A percentile compares a stretch with the other conserved stretches of the same genome.
These are phyloP conservation scores for Candida pini DNA, from an alignment of 805 yeast genomes.

Conservation along the genomic window DNA sequence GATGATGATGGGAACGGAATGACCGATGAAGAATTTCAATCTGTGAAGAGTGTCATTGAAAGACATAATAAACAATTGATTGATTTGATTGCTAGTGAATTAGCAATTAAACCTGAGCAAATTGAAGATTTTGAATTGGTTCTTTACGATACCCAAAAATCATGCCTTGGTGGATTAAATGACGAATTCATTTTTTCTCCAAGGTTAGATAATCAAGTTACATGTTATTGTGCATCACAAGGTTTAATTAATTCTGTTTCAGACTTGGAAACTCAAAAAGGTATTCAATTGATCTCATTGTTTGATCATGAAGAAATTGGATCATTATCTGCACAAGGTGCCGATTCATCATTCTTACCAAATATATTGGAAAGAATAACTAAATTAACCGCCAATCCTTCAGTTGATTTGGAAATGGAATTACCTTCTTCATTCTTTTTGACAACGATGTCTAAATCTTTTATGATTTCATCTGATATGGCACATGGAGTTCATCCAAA, in stretches of 20 bases:
- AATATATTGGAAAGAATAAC: slow-evolving; percentile 69
- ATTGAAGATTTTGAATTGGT: slow-evolving; percentile 90
- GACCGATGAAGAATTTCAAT: slow-evolving; percentile 51
- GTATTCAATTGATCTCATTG: slow-evolving; percentile 69
- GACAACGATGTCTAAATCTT: slow-evolving; percentile 68
- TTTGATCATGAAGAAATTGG: slow-evolving; percentile 98
- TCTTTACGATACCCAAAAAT: slow-evolving; percentile 77
- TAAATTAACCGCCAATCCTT: slow-evolving; percentile 35
- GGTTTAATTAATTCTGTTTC: slow-evolving; percentile 51
- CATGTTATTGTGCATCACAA: slow-evolving; percentile 74
- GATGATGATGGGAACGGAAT: slow-evolving; percentile 39
- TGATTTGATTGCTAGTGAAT: slow-evolving; percentile 61
- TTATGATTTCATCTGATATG: slow-evolving; percentile 88
- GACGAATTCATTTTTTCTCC: slow-evolving; percentile 91
- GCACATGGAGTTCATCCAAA: slow-evolving; percentile 98
- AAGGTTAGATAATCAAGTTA: slow-evolving; percentile 83
- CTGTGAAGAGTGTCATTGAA: slow-evolving; percentile 56
- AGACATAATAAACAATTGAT: slow-evolving; percentile 77
- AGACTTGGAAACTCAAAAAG: slow-evolving; percentile 38
- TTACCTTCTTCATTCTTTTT: slow-evolving; percentile 35
- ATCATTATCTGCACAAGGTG: slow-evolving; percentile 92
- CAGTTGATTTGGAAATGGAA: slow-evolving; percentile 29
- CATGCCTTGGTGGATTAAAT: slow-evolving; percentile 81
- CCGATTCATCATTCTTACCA: slow-evolving; percentile 86
- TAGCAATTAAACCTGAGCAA: slow-evolving; percentile 42